Conservation (phyloP, 2,329 filamentous ascomycete species). For the Colletotrichum filicis region DNA sequence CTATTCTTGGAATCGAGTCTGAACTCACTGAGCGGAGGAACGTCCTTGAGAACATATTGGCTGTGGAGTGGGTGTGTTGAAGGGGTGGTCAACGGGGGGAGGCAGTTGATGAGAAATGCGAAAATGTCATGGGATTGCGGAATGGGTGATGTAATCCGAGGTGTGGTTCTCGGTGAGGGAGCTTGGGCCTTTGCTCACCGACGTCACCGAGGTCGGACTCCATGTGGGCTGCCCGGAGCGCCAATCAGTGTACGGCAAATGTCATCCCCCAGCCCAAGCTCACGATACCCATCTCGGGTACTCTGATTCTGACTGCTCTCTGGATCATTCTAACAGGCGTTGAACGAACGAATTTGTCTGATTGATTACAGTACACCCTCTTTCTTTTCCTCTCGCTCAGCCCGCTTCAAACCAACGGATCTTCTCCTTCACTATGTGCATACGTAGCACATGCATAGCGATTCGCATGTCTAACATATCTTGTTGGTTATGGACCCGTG, state of each 20-base stretch:
- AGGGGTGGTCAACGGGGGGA: background rate
- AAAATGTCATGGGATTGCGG: slow-evolving; percentile 30
- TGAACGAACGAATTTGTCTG: no score
- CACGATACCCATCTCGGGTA: background rate
- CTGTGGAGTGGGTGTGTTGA: slow-evolving; percentile 9
- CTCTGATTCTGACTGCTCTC: no score
- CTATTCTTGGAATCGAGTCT: fast-evolving
- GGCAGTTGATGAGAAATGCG: slow-evolving; percentile 23
- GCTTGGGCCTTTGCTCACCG: slow-evolving; percentile 10
- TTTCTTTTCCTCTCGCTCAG: background rate
- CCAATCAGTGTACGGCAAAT: slow-evolving; percentile 2
- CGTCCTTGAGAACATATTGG: slow-evolving; percentile 28
- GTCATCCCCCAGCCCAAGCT: slow-evolving; percentile 45
- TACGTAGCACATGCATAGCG: background rate
- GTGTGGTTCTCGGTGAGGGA: slow-evolving; percentile 26
- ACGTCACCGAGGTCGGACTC: background rate
- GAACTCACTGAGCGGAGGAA: slow-evolving; percentile 26
- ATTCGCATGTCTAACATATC: background rate
- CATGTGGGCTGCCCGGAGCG: background rate
- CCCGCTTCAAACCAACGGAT: background rate
- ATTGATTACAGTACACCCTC: background rate
- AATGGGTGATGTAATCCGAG: slow-evolving; percentile 31
- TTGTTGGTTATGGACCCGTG: background rate
- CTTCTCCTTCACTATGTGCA: background rate
- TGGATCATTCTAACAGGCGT: background rate